These are phyloP conservation scores for Epichloe baconii DNA, from an alignment of 2,329 filamentous ascomycete species.

Conservation along the genomic window DNA sequence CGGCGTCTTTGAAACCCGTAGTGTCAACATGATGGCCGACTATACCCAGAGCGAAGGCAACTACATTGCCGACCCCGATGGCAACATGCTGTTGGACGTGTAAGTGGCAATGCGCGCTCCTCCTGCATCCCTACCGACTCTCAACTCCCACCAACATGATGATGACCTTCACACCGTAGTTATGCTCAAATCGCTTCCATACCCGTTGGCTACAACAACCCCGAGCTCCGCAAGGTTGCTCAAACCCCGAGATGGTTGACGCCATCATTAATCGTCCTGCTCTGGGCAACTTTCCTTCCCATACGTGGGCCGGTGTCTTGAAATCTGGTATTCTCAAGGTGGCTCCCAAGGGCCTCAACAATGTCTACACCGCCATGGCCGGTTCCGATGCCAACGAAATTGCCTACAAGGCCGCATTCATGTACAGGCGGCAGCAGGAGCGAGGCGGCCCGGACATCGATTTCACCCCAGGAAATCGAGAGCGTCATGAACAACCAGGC, in stretches of 20 bases:
- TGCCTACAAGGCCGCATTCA: conserved; percentile 91
- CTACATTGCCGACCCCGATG: conserved; percentile 63
- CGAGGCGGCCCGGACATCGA: conserved; percentile 66
- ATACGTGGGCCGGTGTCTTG: conserved; percentile 71
- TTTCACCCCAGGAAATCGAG: conserved; percentile 64
- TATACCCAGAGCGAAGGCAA: conserved; percentile 67
- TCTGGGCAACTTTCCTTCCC: conserved; percentile 78
- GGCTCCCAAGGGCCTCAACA: conserved; percentile 69
- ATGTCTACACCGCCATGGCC: conserved; percentile 83
- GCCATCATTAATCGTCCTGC: conserved; percentile 81
- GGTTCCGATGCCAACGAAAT: conserved; percentile 91
- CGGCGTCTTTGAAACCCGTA: conserved; percentile 73
- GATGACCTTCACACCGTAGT: conserved; percentile 22
- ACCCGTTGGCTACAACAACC: conserved; percentile 86
- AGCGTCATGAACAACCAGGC: conserved; percentile 68
- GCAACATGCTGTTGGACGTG: conserved; percentile 61
- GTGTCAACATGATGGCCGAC: conserved; percentile 70
- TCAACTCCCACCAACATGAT: neutral
- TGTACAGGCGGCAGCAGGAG: conserved; percentile 73
- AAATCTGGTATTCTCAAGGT: conserved; percentile 69
- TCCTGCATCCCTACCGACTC: neutral
- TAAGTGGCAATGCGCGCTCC: conserved; percentile 24
- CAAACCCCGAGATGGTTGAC: conserved; percentile 63
- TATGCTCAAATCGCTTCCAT: conserved; percentile 92
- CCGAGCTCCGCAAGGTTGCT: conserved; percentile 55